Evolutionary conservation across 768 basidiomycete genomes (phyloP).

Genomic region (Strobilomyces dryophilus): DNA sequence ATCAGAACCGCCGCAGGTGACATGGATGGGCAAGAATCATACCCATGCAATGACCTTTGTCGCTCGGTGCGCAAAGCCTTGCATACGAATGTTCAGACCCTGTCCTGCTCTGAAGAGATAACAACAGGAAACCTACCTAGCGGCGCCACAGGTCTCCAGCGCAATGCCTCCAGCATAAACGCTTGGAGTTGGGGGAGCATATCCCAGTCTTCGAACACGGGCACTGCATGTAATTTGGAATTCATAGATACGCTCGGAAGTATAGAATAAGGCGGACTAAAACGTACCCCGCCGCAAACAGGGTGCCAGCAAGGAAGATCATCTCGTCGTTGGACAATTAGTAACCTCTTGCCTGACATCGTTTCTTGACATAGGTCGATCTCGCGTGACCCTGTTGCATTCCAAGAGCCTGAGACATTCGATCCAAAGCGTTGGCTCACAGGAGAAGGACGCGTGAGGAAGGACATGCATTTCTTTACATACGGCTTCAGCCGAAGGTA

Average conservation of each 20-base stretch:
- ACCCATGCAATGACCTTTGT: neutral
- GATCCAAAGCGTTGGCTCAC: constrained; percentile 52
- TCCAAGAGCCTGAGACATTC: constrained; percentile 41
- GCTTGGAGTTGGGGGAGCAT: neutral
- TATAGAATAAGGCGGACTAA: neutral
- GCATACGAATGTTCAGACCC: neutral
- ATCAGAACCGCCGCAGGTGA: neutral
- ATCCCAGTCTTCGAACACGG: neutral
- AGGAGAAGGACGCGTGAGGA: constrained; percentile 36
- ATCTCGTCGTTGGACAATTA: constrained; percentile 48
- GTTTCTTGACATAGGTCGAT: constrained; percentile 12
- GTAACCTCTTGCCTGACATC: constrained; percentile 9
- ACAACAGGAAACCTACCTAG: neutral
- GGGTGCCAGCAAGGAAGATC: constrained; percentile 53
- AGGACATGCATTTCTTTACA: constrained; percentile 41
- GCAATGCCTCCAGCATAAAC: neutral
- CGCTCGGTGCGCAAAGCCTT: neutral
- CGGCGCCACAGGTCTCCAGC: neutral
- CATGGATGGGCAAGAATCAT: neutral
- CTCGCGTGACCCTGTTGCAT: constrained; percentile 18
- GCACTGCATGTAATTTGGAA: neutral
- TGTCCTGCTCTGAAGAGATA: neutral
- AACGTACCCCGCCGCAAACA: constrained; percentile 52
- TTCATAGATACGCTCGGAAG: neutral
- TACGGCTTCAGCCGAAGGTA: constrained; percentile 50